Evolutionary conservation across 352 stramenopile genomes (phyloP).

Genomic region (Plasmopara muralis): DNA sequence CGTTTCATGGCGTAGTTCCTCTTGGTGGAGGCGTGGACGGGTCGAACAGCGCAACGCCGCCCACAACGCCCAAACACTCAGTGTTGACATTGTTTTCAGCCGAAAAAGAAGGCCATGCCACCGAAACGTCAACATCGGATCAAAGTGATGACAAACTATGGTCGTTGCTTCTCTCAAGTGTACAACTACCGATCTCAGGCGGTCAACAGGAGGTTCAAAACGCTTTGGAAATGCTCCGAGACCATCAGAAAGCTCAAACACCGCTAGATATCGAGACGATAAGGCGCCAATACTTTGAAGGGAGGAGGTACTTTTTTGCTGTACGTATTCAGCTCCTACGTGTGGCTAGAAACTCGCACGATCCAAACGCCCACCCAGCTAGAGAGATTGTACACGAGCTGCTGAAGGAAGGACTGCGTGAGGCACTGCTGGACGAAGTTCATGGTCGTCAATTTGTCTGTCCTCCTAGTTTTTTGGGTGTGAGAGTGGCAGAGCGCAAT

Average conservation of each 20-base stretch:
- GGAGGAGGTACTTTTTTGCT: conserved; percentile 40
- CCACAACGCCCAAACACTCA: conserved; percentile 11
- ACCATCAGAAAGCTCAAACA: conserved; percentile 16
- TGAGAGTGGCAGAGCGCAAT: conserved; percentile 18
- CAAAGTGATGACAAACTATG: conserved; percentile 21
- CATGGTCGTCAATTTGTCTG: conserved; percentile 29
- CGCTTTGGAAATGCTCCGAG: conserved; percentile 20
- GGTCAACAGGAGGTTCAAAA: conserved; percentile 17
- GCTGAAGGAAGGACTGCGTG: conserved; percentile 47
- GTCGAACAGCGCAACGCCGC: conserved; percentile 15
- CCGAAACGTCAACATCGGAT: not conserved
- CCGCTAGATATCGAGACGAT: conserved; percentile 22
- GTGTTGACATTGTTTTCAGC: conserved; percentile 9
- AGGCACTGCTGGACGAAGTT: conserved; percentile 54
- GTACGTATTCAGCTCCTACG: conserved; percentile 55
- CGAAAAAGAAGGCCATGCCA: not conserved
- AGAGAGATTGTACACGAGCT: conserved; percentile 41
- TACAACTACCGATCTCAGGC: conserved; percentile 27
- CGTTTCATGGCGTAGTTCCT: conserved; percentile 41
- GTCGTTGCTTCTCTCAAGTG: conserved; percentile 24
- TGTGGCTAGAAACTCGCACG: conserved; percentile 24
- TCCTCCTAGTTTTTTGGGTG: conserved; percentile 31
- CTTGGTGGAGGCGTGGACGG: conserved; percentile 31
- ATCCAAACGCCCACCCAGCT: conserved; percentile 28
- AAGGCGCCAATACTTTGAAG: conserved; percentile 30